Base-by-base conservation (phyloP, 2,329 filamentous ascomycete species). In the Cercospora beticola region DNA sequence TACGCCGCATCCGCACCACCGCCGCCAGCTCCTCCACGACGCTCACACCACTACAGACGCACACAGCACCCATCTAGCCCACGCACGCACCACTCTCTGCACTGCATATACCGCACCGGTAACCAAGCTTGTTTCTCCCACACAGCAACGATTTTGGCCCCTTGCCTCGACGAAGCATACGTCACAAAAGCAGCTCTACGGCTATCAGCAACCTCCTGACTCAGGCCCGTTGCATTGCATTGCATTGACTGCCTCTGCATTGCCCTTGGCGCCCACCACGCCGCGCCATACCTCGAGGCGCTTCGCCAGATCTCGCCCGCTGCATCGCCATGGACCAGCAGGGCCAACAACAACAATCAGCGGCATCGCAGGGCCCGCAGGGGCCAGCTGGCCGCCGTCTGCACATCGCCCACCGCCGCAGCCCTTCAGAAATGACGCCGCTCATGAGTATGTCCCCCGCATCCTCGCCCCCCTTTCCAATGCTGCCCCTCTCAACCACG, bases 401-500 rank as follows among this genome's bases (percentile, higher is more conserved):
- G 81, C 94, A 98, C 85, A 97, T 98, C 83, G 94, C 94, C 78
- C 94, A 98, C 85, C 91, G 94, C 79, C 90, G 94, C 82, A 97
- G 93, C 84, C 95, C 94, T 73, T 98, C 95, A 75, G 95, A 98
- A 86, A 86, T 98, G 82, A 98, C 94, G 68, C 95, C 94, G 73
- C 85, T 98, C 82, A 96, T 98, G 92, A 97, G 93, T 93, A 92
- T 89, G 92, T 93, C 49, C n/a, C 46, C 57, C 28, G 28, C 9
- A 21, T 33, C 57, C 49, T 26, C 49, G n/a, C n/a, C 59, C 26
- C 59, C 59, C 16, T 18, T 26, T 23, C 33, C 26, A 26, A 28
- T 43, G 21, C n/a, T 43, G 31, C 33, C 21, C 18, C 18, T 49
- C 31, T 21, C 26, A 36, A n/a, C 5, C 26, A 18, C 33, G 36